phyloP scores from a whole-genome alignment of 192 early-diverging fungal species.

The Radiomyces spectabilis region DNA sequence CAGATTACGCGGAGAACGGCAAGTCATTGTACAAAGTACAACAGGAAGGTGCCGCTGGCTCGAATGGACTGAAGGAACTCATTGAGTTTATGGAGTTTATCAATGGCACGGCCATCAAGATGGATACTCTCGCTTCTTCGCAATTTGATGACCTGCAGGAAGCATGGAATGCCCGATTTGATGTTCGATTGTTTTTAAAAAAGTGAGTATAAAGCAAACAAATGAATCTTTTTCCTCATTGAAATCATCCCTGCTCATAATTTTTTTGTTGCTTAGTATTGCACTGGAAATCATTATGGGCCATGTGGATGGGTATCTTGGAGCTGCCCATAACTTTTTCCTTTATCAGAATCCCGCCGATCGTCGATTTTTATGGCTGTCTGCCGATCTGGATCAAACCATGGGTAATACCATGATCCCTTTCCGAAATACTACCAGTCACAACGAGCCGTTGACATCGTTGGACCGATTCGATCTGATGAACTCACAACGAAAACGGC shows the following conservation, averaged over 20 bases:
- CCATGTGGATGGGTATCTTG: conserved; percentile 15
- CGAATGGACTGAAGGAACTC: background rate
- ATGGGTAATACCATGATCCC: conserved; percentile 20
- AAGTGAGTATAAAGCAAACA: too few species aligned
- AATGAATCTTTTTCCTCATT: too few species aligned
- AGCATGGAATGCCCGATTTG: conserved; percentile 11
- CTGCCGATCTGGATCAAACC: conserved; percentile 9
- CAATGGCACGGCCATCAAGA: background rate
- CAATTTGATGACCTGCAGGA: background rate
- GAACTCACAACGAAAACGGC: background rate
- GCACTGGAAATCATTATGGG: conserved; percentile 22
- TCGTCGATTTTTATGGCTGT: background rate
- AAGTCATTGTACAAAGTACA: background rate
- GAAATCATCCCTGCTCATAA: too few species aligned
- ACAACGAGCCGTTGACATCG: background rate
- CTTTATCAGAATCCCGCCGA: conserved; percentile 12
- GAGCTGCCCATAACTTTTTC: conserved; percentile 21
- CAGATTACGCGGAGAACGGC: background rate
- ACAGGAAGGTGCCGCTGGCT: background rate
- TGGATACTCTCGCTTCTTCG: too few species aligned
- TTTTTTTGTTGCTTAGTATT: conserved; percentile 34
- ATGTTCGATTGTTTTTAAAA: conserved; percentile 20
- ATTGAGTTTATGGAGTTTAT: conserved; percentile 21
- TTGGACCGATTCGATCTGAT: conserved; percentile 4
- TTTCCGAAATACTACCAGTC: background rate